Conservation (phyloP, 176 grass and related monocot genomes). For the Oropetium thomaeum region DNA sequence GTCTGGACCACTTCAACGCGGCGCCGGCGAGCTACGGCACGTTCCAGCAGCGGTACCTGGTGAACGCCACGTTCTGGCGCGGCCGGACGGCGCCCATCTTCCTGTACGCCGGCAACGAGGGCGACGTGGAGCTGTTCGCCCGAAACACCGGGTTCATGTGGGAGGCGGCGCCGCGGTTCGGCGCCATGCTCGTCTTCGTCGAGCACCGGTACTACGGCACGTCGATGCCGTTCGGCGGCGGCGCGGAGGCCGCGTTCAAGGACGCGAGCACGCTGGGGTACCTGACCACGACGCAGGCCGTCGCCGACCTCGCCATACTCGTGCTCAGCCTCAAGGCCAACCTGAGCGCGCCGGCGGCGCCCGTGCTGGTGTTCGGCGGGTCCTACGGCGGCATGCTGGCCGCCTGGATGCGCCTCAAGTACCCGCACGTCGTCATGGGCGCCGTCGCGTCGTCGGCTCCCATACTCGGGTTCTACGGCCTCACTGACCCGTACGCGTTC, state of each 20-base stretch:
- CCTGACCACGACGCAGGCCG: constrained; percentile 52
- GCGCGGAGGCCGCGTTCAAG: constrained; percentile 18
- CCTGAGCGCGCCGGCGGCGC: constrained; percentile 32
- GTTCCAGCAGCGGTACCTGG: constrained; percentile 64
- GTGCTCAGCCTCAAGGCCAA: constrained; percentile 59
- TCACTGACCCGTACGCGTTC: constrained; percentile 46
- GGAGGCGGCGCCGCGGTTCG: constrained; percentile 45
- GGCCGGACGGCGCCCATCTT: constrained; percentile 44
- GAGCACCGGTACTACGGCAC: constrained; percentile 73
- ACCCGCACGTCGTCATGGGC: constrained; percentile 57
- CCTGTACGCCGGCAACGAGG: constrained; percentile 60
- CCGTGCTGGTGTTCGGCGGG: constrained; percentile 50
- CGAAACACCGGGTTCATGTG: constrained; percentile 61
- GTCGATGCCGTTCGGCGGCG: constrained; percentile 56
- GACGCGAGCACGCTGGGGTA: constrained; percentile 44
- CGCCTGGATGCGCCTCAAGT: constrained; percentile 64
- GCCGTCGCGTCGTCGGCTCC: constrained; percentile 62
- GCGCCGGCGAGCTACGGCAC: constrained; percentile 28
- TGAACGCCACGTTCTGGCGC: constrained; percentile 55
- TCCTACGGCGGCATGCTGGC: constrained; percentile 71
- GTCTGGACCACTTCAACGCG: constrained; percentile 63
- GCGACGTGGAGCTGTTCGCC: constrained; percentile 36
- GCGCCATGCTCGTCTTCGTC: constrained; percentile 61
- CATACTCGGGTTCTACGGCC: constrained; percentile 38
- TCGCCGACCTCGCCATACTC: constrained; percentile 53